Conservation (phyloP, 495 filamentous ascomycete species). For the Rostrohypoxylon terebratum region DNA sequence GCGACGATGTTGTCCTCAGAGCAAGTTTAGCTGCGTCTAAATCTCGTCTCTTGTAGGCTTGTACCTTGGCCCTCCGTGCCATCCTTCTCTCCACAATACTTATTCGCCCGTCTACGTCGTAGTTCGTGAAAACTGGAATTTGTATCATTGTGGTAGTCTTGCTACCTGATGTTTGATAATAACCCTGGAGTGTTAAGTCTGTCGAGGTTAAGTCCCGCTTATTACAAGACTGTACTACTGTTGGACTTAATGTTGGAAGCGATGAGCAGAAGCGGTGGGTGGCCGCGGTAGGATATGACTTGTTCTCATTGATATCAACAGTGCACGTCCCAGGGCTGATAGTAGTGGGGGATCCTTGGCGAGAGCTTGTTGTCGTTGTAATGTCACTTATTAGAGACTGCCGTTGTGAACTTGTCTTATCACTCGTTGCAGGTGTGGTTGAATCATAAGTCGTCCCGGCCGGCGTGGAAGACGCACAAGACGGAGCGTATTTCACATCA, state of each 20-base stretch:
- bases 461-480: constrained; percentile 2
- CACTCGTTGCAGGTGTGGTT: background rate
- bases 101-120: background rate
- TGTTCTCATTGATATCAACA: background rate
- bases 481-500: background rate
- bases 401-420: background rate
- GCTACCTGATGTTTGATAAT: background rate
- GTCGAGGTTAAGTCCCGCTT: background rate
- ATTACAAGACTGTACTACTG: background rate
- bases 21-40: constrained; percentile 18
- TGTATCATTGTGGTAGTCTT: background rate
- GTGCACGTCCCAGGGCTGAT: background rate
- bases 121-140: background rate
- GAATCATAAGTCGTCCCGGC: background rate
- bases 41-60: constrained; percentile 14
- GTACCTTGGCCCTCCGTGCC: constrained; percentile 10
- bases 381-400: background rate
- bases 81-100: constrained; percentile 12
- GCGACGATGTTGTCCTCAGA: background rate
- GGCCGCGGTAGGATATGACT: background rate
- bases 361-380: background rate
- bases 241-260: background rate
- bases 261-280: background rate
- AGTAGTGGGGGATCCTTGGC: constrained; percentile 8
- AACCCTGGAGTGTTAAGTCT: background rate